Conservation (phyloP, 306 rosid species). For the Quercus bicolor region DNA sequence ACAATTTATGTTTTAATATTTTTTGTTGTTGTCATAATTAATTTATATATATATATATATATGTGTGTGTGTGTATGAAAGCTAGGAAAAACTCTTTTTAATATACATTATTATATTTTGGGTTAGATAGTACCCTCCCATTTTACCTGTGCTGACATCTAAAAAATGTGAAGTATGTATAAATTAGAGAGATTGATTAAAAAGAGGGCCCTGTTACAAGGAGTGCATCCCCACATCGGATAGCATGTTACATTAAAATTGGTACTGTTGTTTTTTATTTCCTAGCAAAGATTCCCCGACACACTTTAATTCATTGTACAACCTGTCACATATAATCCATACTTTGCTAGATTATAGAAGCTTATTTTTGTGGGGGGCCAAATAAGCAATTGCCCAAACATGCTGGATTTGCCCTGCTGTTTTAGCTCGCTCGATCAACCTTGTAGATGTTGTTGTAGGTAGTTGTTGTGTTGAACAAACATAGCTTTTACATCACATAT, state of each 20-base stretch:
- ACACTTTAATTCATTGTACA: constrained; percentile 35
- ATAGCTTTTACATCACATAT: not conserved
- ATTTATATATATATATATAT: too few relatives aligned
- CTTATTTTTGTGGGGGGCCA: constrained; percentile 18
- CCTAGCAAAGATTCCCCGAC: constrained; percentile 55
- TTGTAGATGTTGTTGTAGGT: not conserved
- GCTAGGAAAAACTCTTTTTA: too few relatives aligned
- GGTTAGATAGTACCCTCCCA: too few relatives aligned
- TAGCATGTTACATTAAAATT: not conserved
- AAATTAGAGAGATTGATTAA: too few relatives aligned
- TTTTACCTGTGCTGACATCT: too few relatives aligned
- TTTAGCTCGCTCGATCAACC: not conserved
- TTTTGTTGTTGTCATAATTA: too few relatives aligned
- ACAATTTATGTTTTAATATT: too few relatives aligned
- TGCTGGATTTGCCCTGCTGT: constrained; percentile 15
- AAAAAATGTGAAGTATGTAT: too few relatives aligned
- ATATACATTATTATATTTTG: too few relatives aligned
- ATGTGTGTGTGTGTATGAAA: too few relatives aligned
- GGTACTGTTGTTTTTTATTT: constrained; percentile 25
- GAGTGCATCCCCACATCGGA: constrained; percentile 14
- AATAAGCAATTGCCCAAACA: constrained; percentile 7
- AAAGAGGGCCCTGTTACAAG: constrained; percentile 27
- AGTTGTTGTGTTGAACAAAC: not conserved
- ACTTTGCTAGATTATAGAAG: constrained; percentile 9
- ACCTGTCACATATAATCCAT: constrained; percentile 46